Conservation (phyloP, 805 yeast genomes). For the Maudiozyma pseudohumilis region DNA sequence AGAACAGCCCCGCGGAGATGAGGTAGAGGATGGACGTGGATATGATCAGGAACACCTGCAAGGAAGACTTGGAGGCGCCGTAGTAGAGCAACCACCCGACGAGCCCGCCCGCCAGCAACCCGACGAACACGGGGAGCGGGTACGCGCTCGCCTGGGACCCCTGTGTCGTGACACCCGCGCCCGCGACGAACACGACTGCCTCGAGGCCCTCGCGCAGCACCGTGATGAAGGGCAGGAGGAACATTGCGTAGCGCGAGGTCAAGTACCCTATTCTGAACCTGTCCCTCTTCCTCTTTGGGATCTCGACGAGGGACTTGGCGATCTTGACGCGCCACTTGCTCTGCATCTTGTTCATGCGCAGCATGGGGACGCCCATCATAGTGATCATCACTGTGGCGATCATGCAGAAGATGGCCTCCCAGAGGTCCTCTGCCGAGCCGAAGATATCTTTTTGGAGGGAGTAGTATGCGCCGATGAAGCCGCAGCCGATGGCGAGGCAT, state of each 20-base stretch:
- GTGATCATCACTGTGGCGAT: constrained; percentile 86
- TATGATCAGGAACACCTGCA: constrained; percentile 76
- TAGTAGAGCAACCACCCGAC: constrained; percentile 68
- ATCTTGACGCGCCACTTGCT: constrained; percentile 94
- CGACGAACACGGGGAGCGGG: constrained; percentile 89
- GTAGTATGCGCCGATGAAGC: constrained; percentile 90
- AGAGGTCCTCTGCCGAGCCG: constrained; percentile 78
- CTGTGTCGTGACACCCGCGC: constrained; percentile 66
- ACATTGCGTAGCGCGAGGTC: constrained; percentile 74
- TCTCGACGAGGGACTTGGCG: constrained; percentile 67
- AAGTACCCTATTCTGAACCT: constrained; percentile 45
- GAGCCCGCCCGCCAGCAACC: constrained; percentile 65
- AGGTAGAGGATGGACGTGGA: constrained; percentile 86
- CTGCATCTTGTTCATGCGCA: constrained; percentile 91
- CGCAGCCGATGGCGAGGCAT: constrained; percentile 82
- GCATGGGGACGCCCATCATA: constrained; percentile 92
- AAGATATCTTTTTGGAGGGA: constrained; percentile 73
- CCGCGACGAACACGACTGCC: constrained; percentile 93
- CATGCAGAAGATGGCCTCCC: constrained; percentile 94
- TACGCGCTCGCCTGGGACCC: constrained; percentile 56
- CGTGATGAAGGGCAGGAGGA: constrained; percentile 81
- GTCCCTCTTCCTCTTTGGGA: constrained; percentile 41
- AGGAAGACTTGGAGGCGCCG: constrained; percentile 73
- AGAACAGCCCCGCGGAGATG: constrained; percentile 85
- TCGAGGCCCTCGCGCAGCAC: constrained; percentile 94